These are phyloP conservation scores for Passiflora organensis DNA, from an alignment of 345 rosid species.

Conservation along the genomic window DNA sequence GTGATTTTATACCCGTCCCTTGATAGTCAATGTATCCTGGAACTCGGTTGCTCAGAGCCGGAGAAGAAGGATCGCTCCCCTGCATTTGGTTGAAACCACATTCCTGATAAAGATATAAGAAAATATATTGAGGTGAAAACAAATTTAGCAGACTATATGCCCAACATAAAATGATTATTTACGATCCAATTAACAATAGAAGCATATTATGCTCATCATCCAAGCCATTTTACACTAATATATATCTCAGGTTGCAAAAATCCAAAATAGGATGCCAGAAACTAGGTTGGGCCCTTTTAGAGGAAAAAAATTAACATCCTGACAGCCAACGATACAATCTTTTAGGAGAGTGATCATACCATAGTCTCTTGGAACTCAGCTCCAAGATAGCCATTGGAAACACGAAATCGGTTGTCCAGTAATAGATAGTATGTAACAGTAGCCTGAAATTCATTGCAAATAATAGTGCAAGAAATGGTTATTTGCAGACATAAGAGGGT, in stretches of 20 bases:
- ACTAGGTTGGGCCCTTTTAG: background rate
- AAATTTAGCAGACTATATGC: no score
- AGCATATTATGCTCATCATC: no score
- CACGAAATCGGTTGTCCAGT: constrained; percentile 71
- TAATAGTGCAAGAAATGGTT: no score
- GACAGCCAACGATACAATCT: background rate
- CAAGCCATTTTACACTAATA: no score
- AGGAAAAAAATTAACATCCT: background rate
- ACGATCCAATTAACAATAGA: no score
- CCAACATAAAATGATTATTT: no score
- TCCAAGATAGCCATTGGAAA: constrained; percentile 70
- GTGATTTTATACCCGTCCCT: constrained; percentile 56
- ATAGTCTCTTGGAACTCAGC: constrained; percentile 67
- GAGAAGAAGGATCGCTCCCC: constrained; percentile 50
- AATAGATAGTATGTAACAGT: constrained; percentile 89
- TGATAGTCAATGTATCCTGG: constrained; percentile 73
- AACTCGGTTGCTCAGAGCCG: constrained; percentile 53
- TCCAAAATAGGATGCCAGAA: background rate
- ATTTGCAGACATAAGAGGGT: no score
- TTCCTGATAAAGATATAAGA: constrained; percentile 53
- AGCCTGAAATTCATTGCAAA: constrained; percentile 47
- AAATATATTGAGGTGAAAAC: no score
- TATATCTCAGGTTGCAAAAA: no score
- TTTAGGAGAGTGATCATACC: constrained; percentile 46
- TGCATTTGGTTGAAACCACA: constrained; percentile 57